Conservation (phyloP, 208 protist species). For the Trypanosoma avium region DNA sequence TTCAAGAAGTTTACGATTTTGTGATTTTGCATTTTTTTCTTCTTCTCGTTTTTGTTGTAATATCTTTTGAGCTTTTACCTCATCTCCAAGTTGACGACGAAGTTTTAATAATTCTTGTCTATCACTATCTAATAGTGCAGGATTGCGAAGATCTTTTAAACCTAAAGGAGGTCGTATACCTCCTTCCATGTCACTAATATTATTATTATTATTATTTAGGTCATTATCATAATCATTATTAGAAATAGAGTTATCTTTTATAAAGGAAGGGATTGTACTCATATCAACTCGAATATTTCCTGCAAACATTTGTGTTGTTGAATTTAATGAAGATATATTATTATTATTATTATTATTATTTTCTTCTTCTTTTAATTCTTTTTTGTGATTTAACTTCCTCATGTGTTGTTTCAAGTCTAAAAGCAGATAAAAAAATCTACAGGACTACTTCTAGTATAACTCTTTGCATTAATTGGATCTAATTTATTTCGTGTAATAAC, state of each 20-base stretch:
- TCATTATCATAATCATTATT: no score
- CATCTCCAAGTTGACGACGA: slow-evolving; percentile 44
- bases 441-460: slow-evolving; percentile 57
- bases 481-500: slow-evolving; percentile 74
- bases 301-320: slow-evolving; percentile 18
- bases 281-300: slow-evolving; percentile 75
- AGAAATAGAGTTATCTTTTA: background rate
- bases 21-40: slow-evolving; percentile 25
- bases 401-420: slow-evolving; percentile 9
- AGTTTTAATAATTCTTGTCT: slow-evolving; percentile 65
- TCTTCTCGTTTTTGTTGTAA: slow-evolving; percentile 28
- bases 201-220: background rate
- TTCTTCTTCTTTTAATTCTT: background rate
- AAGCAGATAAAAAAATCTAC: slow-evolving; percentile 56
- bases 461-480: slow-evolving; percentile 58
- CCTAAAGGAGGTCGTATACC: slow-evolving; percentile 51
- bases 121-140: slow-evolving; percentile 56
- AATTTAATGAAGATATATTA: background rate
- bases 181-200: background rate
- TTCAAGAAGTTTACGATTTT: slow-evolving; percentile 42
- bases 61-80: slow-evolving; percentile 43
- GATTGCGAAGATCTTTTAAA: slow-evolving; percentile 81
- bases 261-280: slow-evolving; percentile 31
- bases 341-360: background rate
- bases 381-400: background rate